phyloP scores from a whole-genome alignment of 1,139 yeast species.

The Pneumocystis canis region DNA sequence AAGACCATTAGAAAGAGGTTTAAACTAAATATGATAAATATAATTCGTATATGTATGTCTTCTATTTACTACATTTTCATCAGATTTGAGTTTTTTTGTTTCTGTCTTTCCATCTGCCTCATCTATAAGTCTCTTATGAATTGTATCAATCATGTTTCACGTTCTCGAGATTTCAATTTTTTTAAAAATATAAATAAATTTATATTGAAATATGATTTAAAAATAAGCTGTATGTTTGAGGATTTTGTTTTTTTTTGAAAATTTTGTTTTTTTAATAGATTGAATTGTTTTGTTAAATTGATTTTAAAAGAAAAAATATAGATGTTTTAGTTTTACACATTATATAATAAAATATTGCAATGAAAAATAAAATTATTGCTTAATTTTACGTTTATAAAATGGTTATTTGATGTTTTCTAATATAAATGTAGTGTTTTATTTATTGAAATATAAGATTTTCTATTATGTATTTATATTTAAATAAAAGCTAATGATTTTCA shows the following conservation, averaged over 20 bases:
- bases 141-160: neutral
- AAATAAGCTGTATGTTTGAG: neutral
- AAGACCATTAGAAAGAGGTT: neutral
- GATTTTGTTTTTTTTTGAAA: neutral
- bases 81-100: neutral
- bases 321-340: neutral
- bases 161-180: neutral
- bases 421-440: neutral
- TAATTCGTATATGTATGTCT: neutral
- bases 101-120: neutral
- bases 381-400: neutral
- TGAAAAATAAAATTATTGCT: neutral
- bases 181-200: neutral
- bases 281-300: neutral
- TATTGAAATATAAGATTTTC: neutral
- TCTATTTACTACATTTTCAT: neutral
- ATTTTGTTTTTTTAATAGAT: neutral
- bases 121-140: neutral
- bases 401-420: neutral
- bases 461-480: neutral
- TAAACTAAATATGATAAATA: neutral
- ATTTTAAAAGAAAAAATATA: neutral
- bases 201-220: neutral
- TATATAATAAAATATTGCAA: too few species aligned
- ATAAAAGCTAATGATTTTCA: neutral